Evolutionary conservation across 2,329 filamentous ascomycete genomes (phyloP).

Genomic region (Colletotrichum musae): DNA sequence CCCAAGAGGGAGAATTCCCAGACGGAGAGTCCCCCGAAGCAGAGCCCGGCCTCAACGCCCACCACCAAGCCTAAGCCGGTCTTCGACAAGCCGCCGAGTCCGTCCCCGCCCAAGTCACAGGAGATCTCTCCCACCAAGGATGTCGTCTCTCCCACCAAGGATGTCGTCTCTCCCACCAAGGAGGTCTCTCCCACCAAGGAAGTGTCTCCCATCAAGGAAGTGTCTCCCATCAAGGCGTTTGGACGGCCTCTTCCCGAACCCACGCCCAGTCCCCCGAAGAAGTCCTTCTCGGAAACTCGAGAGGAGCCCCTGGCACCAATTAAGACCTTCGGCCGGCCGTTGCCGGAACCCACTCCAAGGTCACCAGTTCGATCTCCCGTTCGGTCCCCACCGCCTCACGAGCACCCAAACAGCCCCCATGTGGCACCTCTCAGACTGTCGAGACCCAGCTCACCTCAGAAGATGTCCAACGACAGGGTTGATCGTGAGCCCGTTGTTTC

Average conservation of each 20-base stretch:
- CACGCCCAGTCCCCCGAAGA: constrained; percentile 46
- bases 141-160: no score
- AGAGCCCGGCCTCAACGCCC: constrained; percentile 31
- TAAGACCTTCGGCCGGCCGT: constrained; percentile 50
- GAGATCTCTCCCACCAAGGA: constrained; percentile 54
- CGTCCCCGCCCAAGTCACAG: constrained; percentile 31
- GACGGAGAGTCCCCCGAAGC: constrained; percentile 42
- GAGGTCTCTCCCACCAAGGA: no score
- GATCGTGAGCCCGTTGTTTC: constrained; percentile 53
- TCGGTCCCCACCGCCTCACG: constrained; percentile 30
- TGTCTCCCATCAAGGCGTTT: constrained; percentile 54
- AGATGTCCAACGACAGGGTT: constrained; percentile 44
- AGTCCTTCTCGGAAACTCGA: constrained; percentile 33
- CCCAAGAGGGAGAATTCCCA: constrained; percentile 11
- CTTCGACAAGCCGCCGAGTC: constrained; percentile 36
- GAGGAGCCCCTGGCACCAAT: constrained; percentile 50
- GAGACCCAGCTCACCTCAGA: constrained; percentile 49
- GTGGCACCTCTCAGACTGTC: constrained; percentile 56
- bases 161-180: no score
- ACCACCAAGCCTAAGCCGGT: constrained; percentile 37
- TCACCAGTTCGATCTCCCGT: constrained; percentile 31
- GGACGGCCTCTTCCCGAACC: constrained; percentile 49
- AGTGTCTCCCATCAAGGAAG: no score
- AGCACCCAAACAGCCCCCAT: constrained; percentile 38
- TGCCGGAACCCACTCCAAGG: constrained; percentile 45